Base-by-base conservation (phyloP, 2,329 filamentous ascomycete genomes). In the Aureobasidium leucospermi region DNA sequence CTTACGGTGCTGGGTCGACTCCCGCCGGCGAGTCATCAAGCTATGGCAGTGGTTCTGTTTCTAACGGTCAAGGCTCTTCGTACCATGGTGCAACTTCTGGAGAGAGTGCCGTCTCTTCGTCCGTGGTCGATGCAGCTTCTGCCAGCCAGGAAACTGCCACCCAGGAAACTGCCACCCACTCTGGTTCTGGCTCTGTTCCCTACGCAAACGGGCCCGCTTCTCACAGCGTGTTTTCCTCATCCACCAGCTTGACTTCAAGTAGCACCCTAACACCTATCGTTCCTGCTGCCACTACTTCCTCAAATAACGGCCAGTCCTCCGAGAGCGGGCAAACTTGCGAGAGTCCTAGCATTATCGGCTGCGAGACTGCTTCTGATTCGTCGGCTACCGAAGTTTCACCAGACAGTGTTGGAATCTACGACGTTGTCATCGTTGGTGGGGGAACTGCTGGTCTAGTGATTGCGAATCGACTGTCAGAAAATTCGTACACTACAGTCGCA, bases 361-460 rank as follows among this genome's bases (percentile, higher is more conserved):
- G 52, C 19, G 11, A 23, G n/a, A 57, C 52, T 28, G 6, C 41
- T n/a, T 38, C 52, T 7, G 41, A 38, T 13, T 57, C 52, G n/a
- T 31, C 52, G 15, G 52, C 52, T 1, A 11, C 16, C 5, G 52
- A 57, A 11, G 31, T 57, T 19, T 4, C 52, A 8, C 4, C 39
- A 32, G 41, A 56, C 2, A 56, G 41, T 16, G 31, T 19, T 1
- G 41, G 52, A 2, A 16, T 56, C 76, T 94, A 85, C 75, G 89
- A 94, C 81, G 94, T 92, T 77, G 81, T 94, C 72, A 84, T 94
- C 66, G 87, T 94, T 52, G 90, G 90, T 64, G 90, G 90, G 63
- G 90, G 90, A 69, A 94, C 90, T 49, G 89, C 90, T 49, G 89
- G 90, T 73, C 93, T 89, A 76, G 89, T 94, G 61, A 82, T 94